These are phyloP conservation scores for Puccinellia tenuiflora DNA, from an alignment of 176 grass and related monocot species.

Conservation along the genomic window DNA sequence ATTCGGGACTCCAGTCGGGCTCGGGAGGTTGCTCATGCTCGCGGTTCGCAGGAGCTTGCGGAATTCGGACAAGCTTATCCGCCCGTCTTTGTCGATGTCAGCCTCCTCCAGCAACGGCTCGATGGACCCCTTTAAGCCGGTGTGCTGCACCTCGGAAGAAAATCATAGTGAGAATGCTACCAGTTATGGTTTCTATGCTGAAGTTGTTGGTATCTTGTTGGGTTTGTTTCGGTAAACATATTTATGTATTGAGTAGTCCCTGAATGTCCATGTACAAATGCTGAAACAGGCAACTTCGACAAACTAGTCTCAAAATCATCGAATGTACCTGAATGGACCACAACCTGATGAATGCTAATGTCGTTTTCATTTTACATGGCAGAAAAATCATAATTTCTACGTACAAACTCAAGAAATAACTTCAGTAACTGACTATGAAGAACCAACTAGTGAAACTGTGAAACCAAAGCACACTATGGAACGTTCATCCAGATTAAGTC, in stretches of 20 bases:
- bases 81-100: constrained; percentile 82
- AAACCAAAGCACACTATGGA: background rate
- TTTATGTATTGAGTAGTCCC: background rate
- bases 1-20: constrained; percentile 52
- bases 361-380: background rate
- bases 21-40: constrained; percentile 88
- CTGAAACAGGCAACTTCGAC: background rate
- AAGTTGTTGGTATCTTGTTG: background rate
- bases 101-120: constrained; percentile 83
- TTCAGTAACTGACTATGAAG: background rate
- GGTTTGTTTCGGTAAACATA: background rate
- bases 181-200: background rate
- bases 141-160: constrained; percentile 53
- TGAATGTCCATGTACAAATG: background rate
- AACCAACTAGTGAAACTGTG: background rate
- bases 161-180: constrained; percentile 17
- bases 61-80: constrained; percentile 84
- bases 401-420: background rate
- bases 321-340: background rate
- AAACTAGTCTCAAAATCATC: background rate
- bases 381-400: background rate
- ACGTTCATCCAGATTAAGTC: background rate
- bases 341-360: background rate
- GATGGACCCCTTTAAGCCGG: constrained; percentile 79
- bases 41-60: constrained; percentile 78